These are phyloP conservation scores for Exophiala xenobiotica DNA, from an alignment of 2,329 filamentous ascomycete species.

Conservation along the genomic window DNA sequence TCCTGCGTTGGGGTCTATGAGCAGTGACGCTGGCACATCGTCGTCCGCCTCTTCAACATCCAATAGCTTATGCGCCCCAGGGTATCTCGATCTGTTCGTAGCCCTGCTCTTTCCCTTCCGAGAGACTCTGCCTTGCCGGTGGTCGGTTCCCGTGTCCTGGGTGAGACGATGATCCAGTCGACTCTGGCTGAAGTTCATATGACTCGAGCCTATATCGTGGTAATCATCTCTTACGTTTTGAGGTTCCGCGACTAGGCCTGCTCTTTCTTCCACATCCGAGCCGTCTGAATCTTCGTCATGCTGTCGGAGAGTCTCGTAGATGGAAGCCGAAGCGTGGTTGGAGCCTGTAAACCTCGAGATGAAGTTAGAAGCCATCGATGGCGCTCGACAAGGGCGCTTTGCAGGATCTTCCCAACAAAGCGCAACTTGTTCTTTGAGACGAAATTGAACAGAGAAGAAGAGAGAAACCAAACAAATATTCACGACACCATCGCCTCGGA, in stretches of 20 bases:
- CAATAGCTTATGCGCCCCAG: conserved; percentile 26
- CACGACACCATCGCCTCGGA: conserved; percentile 17
- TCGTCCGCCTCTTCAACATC: conserved; percentile 57
- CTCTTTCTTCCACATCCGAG: conserved; percentile 47
- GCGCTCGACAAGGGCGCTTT: background rate
- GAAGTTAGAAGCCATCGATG: conserved; percentile 55
- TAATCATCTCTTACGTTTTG: conserved; percentile 19
- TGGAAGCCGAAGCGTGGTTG: conserved; percentile 41
- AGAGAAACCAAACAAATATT: background rate
- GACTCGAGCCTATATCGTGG: conserved; percentile 11
- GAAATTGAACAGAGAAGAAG: background rate
- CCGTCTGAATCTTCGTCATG: conserved; percentile 47
- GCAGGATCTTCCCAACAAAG: background rate
- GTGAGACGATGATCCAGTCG: conserved; percentile 2
- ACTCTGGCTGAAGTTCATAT: background rate
- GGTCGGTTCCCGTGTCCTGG: background rate
- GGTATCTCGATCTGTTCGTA: conserved; percentile 13
- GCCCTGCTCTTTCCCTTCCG: conserved; percentile 21
- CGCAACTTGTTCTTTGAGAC: background rate
- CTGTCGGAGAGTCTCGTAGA: conserved; percentile 49
- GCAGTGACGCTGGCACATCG: conserved; percentile 63
- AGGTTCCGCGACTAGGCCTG: conserved; percentile 41
- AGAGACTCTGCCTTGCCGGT: background rate
- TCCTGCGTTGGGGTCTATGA: conserved; percentile 52
- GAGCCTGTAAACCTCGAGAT: conserved; percentile 51